These are phyloP conservation scores for Flaveria floridana DNA, from an alignment of 140 eudicot species.

Conservation along the genomic window DNA sequence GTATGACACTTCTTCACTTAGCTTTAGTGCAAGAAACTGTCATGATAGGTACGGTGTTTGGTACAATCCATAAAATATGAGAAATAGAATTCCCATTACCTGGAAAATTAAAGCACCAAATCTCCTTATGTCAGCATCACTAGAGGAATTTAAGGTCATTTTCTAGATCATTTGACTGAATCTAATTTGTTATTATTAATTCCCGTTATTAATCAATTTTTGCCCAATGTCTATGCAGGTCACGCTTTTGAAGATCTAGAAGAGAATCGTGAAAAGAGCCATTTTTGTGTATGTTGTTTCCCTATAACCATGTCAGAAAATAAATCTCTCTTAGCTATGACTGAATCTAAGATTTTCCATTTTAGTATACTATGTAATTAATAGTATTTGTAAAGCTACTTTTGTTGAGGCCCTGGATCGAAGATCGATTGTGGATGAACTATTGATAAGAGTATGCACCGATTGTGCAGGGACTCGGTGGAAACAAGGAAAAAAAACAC, in stretches of 20 bases:
- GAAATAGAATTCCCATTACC: slow-evolving; percentile 33
- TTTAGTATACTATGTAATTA: slow-evolving; percentile 4
- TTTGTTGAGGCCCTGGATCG: background rate
- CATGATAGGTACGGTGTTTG: slow-evolving; percentile 40
- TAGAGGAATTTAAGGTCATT: slow-evolving; percentile 17
- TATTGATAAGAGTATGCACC: too few species aligned
- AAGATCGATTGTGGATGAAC: too few species aligned
- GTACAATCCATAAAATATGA: slow-evolving; percentile 29
- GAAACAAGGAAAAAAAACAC: too few species aligned
- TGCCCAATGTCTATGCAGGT: background rate
- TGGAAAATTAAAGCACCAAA: slow-evolving; percentile 29
- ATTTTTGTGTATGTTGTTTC: too few species aligned
- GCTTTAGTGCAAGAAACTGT: slow-evolving; percentile 33
- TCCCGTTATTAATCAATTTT: background rate
- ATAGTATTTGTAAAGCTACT: slow-evolving; percentile 5
- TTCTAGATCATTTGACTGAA: slow-evolving; percentile 8
- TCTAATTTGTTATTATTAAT: background rate
- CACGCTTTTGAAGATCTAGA: too few species aligned
- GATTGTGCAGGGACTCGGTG: too few species aligned
- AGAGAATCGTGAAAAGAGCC: too few species aligned
- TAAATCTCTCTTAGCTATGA: too few species aligned
- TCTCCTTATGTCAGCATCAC: slow-evolving; percentile 36
- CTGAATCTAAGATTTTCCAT: background rate
- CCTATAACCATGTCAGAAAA: background rate
- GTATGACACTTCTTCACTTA: slow-evolving; percentile 17